phyloP scores from a whole-genome alignment of 208 protist species.

The Crithidia expoeki region DNA sequence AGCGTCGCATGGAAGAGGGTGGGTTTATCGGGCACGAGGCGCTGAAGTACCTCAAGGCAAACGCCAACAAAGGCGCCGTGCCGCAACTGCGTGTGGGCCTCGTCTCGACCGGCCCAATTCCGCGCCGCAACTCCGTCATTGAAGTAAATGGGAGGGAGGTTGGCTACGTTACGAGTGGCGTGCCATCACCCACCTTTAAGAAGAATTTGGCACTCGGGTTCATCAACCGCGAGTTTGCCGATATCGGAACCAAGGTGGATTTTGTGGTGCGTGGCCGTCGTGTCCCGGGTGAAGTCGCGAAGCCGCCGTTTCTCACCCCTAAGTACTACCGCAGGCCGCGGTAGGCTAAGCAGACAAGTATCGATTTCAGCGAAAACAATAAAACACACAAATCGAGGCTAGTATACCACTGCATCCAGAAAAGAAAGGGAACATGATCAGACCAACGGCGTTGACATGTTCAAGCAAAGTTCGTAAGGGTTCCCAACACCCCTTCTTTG shows the following conservation, averaged over 20 bases:
- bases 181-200: constrained; percentile 85
- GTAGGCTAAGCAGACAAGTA: background rate
- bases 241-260: constrained; percentile 76
- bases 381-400: background rate
- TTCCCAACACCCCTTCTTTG: constrained; percentile 7
- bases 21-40: constrained; percentile 93
- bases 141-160: constrained; percentile 71
- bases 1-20: constrained; percentile 91
- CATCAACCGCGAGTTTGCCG: constrained; percentile 70
- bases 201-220: constrained; percentile 94
- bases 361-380: background rate
- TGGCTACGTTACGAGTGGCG: constrained; percentile 92
- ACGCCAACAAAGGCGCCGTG: constrained; percentile 49
- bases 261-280: constrained; percentile 86
- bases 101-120: constrained; percentile 86
- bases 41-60: constrained; percentile 61
- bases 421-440: background rate
- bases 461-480: background rate
- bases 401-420: constrained; percentile 2
- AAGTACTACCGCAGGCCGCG: constrained; percentile 57
- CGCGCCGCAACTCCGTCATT: constrained; percentile 80
- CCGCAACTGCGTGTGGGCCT: constrained; percentile 89
- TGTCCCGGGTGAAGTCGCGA: constrained; percentile 71
- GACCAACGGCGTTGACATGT: background rate
- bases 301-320: constrained; percentile 92